A percentile compares a stretch with the other conserved stretches of the same genome.
These are phyloP conservation scores for Diaporthe humulicola DNA, from an alignment of 2,329 filamentous ascomycete genomes.

Conservation along the genomic window DNA sequence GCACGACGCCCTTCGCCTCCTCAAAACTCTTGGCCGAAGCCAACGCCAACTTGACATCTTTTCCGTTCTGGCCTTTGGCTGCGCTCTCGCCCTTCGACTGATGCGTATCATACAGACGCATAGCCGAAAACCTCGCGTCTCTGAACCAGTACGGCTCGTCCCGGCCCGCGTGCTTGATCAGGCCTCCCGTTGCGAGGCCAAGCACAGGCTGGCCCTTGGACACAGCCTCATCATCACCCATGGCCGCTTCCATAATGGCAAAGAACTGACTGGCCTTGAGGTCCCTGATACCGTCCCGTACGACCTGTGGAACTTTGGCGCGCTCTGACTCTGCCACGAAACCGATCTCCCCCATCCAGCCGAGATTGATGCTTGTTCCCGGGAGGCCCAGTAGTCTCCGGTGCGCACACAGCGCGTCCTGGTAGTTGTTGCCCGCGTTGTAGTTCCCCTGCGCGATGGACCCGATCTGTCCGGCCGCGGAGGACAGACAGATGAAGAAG, in stretches of 20 bases:
- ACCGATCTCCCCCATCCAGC: constrained; percentile 32
- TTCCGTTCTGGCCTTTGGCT: neutral
- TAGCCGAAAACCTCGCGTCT: constrained; percentile 46
- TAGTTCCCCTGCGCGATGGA: constrained; percentile 50
- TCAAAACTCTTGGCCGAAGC: constrained; percentile 42
- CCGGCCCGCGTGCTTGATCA: constrained; percentile 45
- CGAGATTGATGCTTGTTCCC: constrained; percentile 46
- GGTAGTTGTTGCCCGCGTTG: constrained; percentile 48
- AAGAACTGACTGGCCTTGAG: constrained; percentile 31
- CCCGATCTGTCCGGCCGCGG: constrained; percentile 47
- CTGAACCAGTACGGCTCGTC: constrained; percentile 49
- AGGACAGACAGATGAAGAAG: constrained; percentile 48
- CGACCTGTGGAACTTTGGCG: constrained; percentile 23
- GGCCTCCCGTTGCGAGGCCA: constrained; percentile 46
- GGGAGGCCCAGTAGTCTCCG: constrained; percentile 45
- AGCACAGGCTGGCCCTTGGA: constrained; percentile 46
- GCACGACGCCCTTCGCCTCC: constrained; percentile 44
- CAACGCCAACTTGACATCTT: constrained; percentile 43
- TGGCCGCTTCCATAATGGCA: constrained; percentile 8
- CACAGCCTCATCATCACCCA: neutral
- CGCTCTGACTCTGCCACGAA: constrained; percentile 33
- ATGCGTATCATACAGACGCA: constrained; percentile 45
- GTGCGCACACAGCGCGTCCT: constrained; percentile 47
- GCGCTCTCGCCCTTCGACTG: constrained; percentile 36
- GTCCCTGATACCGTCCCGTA: constrained; percentile 15